Conservation (phyloP, 2,329 filamentous ascomycete genomes). For the Diaporthe aspalathi region DNA sequence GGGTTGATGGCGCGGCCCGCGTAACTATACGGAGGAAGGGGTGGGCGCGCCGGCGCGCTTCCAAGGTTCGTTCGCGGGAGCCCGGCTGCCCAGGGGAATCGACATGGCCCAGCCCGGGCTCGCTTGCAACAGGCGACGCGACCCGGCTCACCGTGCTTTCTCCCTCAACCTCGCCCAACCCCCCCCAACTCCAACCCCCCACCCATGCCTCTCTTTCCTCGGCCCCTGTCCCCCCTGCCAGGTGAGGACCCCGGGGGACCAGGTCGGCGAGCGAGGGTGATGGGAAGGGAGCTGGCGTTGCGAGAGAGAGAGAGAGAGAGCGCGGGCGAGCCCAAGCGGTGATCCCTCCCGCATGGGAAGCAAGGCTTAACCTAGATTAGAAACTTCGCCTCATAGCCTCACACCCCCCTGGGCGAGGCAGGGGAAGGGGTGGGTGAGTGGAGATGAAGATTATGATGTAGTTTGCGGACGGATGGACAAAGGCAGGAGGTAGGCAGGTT, state of each 20-base stretch:
- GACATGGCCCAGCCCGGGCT: constrained; percentile 17
- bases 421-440: background rate
- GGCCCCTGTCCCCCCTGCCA: background rate
- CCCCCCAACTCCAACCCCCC: no score
- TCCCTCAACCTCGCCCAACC: no score
- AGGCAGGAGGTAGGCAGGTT: background rate
- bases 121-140: constrained; percentile 8
- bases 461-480: constrained; percentile 1
- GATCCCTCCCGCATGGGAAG: background rate
- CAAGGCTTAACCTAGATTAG: constrained; percentile 16
- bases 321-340: background rate
- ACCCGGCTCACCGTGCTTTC: constrained; percentile 15
- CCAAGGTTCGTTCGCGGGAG: background rate
- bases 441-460: background rate
- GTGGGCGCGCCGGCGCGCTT: background rate
- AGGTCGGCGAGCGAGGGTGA: background rate
- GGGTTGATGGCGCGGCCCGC: constrained; percentile 1
- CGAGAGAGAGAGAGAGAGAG: background rate
- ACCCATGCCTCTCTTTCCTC: background rate
- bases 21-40: no score
- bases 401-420: background rate
- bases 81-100: constrained; percentile 3
- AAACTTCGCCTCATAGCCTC: background rate
- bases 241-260: background rate
- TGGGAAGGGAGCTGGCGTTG: background rate